Conservation (phyloP, 2,329 filamentous ascomycete species). For the Chrysosporium queenslandicum region DNA sequence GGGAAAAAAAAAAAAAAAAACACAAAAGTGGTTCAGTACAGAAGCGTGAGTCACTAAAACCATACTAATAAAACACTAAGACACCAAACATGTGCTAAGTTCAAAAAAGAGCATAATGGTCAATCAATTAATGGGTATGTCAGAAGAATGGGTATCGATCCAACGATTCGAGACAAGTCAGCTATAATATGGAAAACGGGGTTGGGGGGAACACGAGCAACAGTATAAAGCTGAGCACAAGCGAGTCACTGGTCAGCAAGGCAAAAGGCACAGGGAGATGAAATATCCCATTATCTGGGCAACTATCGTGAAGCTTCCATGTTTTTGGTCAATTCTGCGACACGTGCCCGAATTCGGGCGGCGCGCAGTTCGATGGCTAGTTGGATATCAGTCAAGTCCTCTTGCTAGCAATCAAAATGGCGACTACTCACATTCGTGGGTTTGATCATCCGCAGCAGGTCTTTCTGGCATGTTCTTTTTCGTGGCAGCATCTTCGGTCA, state of each 20-base stretch:
- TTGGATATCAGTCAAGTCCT: background rate
- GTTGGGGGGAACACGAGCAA: background rate
- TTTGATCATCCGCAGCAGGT: conserved; percentile 76
- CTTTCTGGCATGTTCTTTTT: conserved; percentile 40
- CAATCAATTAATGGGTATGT: conserved; percentile 8
- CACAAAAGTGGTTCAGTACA: background rate
- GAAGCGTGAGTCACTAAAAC: background rate
- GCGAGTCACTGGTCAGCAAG: background rate
- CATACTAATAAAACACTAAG: conserved; percentile 7
- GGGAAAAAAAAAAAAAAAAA: background rate
- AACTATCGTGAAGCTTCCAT: conserved; percentile 47
- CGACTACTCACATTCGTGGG: conserved; percentile 74
- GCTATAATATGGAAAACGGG: background rate
- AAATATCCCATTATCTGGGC: background rate
- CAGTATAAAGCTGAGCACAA: background rate
- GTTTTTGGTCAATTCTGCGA: conserved; percentile 83
- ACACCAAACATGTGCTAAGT: conserved; percentile 4
- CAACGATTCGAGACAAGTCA: conserved; percentile 7
- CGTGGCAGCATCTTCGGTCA: conserved; percentile 56
- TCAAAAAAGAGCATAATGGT: background rate
- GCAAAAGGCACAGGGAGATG: background rate
- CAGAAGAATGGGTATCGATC: conserved; percentile 11
- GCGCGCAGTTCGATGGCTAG: conserved; percentile 90
- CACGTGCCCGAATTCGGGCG: conserved; percentile 92
- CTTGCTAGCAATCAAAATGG: background rate